These are phyloP conservation scores for Ophiostoma triangulosporum DNA, from an alignment of 2,329 filamentous ascomycete genomes.

Conservation along the genomic window DNA sequence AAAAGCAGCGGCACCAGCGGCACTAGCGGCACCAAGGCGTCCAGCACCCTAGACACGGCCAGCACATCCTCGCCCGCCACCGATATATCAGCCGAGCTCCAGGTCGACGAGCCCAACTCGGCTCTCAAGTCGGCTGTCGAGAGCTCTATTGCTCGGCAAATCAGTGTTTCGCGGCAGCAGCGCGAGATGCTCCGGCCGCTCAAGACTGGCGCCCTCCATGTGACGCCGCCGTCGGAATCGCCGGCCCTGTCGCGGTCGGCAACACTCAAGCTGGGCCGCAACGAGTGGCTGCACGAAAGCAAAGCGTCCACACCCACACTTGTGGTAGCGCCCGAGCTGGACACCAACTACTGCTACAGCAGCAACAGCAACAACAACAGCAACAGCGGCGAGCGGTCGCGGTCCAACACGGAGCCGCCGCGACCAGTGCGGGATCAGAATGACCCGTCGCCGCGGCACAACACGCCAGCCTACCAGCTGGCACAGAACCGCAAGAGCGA, in stretches of 20 bases:
- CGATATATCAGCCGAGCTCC: slow-evolving; percentile 22
- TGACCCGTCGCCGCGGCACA: slow-evolving; percentile 13
- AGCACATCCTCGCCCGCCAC: slow-evolving; percentile 16
- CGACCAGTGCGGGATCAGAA: neutral
- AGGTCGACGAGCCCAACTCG: slow-evolving; percentile 27
- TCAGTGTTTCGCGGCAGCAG: slow-evolving; percentile 50
- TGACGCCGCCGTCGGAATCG: slow-evolving; percentile 1
- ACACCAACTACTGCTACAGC: neutral
- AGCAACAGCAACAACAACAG: neutral
- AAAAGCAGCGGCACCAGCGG: slow-evolving; percentile 8
- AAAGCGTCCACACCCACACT: slow-evolving; percentile 33
- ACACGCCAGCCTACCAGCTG: slow-evolving; percentile 15
- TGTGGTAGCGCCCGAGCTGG: slow-evolving; percentile 23
- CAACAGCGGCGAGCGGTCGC: neutral
- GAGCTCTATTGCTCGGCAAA: slow-evolving; percentile 54
- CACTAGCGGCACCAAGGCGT: slow-evolving; percentile 6
- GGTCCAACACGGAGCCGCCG: neutral
- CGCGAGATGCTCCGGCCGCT: slow-evolving; percentile 43
- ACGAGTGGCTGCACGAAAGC: slow-evolving; percentile 25
- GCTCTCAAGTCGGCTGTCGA: slow-evolving; percentile 43
- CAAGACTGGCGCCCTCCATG: slow-evolving; percentile 20
- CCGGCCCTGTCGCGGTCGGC: slow-evolving; percentile 8
- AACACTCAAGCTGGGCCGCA: slow-evolving; percentile 17
- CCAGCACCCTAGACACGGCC: neutral
- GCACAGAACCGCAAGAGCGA: slow-evolving; percentile 37